Conservation (phyloP, 2,329 filamentous ascomycete genomes). For the Beauveria scarabaeidicola region DNA sequence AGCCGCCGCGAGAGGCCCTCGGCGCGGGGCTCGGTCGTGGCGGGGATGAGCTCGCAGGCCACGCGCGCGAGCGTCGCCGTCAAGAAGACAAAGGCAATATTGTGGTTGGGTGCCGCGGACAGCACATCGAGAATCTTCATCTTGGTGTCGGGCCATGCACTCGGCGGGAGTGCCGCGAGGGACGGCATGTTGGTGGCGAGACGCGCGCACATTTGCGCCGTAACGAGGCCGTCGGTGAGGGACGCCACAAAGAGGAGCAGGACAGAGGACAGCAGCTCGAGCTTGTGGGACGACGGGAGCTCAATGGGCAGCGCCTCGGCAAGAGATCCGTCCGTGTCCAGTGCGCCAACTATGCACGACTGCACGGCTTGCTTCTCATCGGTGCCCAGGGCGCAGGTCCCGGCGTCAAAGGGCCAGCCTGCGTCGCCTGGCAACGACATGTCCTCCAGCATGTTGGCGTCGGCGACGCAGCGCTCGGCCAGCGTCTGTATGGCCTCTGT, state of each 20-base stretch:
- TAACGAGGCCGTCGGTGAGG: slow-evolving; percentile 72
- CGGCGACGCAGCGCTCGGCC: slow-evolving; percentile 48
- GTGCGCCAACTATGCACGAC: slow-evolving; percentile 47
- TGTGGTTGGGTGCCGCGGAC: slow-evolving; percentile 63
- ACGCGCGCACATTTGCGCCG: slow-evolving; percentile 58
- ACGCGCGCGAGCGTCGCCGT: slow-evolving; percentile 62
- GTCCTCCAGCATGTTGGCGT: slow-evolving; percentile 53
- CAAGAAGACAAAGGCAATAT: slow-evolving; percentile 82
- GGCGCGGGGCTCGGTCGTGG: slow-evolving; percentile 23
- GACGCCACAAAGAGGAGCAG: slow-evolving; percentile 67
- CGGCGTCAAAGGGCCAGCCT: slow-evolving; percentile 52
- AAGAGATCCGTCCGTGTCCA: slow-evolving; percentile 63
- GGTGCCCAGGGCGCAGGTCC: slow-evolving; percentile 23
- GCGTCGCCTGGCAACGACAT: slow-evolving; percentile 41
- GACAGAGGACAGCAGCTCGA: slow-evolving; percentile 66
- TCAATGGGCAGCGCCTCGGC: slow-evolving; percentile 54
- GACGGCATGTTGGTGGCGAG: slow-evolving; percentile 52
- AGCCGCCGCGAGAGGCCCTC: slow-evolving; percentile 35
- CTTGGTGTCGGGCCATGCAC: slow-evolving; percentile 35
- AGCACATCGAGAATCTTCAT: slow-evolving; percentile 62
- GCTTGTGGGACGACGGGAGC: slow-evolving; percentile 53
- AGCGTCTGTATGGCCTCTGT: slow-evolving; percentile 66
- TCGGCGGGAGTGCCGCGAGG: slow-evolving; percentile 18
- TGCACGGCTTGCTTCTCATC: slow-evolving; percentile 22
- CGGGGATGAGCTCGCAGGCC: slow-evolving; percentile 38